phyloP scores from a whole-genome alignment of 331 rosid genomes.

The Dryas integrifolia region DNA sequence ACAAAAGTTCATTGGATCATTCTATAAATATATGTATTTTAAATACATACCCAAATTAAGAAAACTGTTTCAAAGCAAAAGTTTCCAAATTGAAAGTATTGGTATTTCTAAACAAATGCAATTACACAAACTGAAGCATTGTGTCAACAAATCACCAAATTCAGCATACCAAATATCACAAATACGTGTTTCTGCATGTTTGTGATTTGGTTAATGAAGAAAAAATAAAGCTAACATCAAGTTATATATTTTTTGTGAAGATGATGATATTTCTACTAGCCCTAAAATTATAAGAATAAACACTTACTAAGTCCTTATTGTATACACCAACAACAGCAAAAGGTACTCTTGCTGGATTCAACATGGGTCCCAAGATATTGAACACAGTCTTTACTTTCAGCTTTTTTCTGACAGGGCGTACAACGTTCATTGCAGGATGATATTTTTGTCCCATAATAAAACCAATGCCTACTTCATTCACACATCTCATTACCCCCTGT shows the following conservation, averaged over 20 bases:
- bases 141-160: too few relatives aligned
- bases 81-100: background rate
- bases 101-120: too few relatives aligned
- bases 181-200: background rate
- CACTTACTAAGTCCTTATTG: conserved; percentile 68
- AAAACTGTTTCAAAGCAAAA: background rate
- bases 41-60: background rate
- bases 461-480: conserved; percentile 80
- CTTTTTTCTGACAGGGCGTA: conserved; percentile 75
- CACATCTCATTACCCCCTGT: conserved; percentile 71
- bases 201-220: background rate
- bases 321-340: conserved; percentile 96
- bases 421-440: conserved; percentile 89
- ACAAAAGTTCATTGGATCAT: background rate
- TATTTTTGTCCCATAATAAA: conserved; percentile 90
- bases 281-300: conserved; percentile 15
- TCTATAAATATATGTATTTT: background rate
- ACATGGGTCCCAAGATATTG: conserved; percentile 88
- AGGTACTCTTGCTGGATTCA: conserved; percentile 86
- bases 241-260: conserved; percentile 2
- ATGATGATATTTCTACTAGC: background rate
- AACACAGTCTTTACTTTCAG: conserved; percentile 81
- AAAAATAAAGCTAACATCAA: background rate
- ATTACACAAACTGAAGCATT: background rate
- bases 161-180: background rate